Percentiles rank a stretch among this genome's conserved stretches.
Conservation (phyloP, 148 eudicot species). For the Rhododendron molle region DNA sequence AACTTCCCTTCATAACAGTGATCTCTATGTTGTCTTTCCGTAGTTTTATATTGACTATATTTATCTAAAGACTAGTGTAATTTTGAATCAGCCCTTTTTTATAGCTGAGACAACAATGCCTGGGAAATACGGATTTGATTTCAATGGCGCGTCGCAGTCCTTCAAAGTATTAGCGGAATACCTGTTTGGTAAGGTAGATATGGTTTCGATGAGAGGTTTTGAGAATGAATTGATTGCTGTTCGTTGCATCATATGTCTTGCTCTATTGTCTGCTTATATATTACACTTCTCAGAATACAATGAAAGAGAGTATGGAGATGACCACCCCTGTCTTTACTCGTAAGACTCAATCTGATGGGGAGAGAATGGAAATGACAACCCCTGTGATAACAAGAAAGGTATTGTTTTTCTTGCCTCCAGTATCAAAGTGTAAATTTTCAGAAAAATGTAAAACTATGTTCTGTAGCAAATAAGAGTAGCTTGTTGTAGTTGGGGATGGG, state of each 20-base stretch:
- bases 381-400: slow-evolving; percentile 82
- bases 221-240: neutral
- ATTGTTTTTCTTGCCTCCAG: neutral
- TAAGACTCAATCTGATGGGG: slow-evolving; percentile 50
- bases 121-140: slow-evolving; percentile 77
- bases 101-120: slow-evolving; percentile 95
- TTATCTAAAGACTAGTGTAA: neutral
- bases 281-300: slow-evolving; percentile 42
- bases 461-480: neutral
- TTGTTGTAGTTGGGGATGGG: neutral
- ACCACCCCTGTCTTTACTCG: slow-evolving; percentile 91
- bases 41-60: neutral
- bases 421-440: neutral
- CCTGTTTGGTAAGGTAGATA: slow-evolving; percentile 96
- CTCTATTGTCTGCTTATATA: slow-evolving; percentile 5
- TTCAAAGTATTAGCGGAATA: slow-evolving; percentile 86
- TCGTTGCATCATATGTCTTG: neutral
- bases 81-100: slow-evolving; percentile 55
- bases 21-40: neutral
- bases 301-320: slow-evolving; percentile 88
- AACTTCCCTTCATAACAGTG: neutral
- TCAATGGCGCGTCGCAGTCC: slow-evolving; percentile 79
- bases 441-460: neutral
- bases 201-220: neutral
- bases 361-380: slow-evolving; percentile 93